Evolutionary conservation across 2,329 filamentous ascomycete species (phyloP), one percentile per base, ranked within the genome.

Genomic region (Phaeosphaeriaceae sp.): DNA sequence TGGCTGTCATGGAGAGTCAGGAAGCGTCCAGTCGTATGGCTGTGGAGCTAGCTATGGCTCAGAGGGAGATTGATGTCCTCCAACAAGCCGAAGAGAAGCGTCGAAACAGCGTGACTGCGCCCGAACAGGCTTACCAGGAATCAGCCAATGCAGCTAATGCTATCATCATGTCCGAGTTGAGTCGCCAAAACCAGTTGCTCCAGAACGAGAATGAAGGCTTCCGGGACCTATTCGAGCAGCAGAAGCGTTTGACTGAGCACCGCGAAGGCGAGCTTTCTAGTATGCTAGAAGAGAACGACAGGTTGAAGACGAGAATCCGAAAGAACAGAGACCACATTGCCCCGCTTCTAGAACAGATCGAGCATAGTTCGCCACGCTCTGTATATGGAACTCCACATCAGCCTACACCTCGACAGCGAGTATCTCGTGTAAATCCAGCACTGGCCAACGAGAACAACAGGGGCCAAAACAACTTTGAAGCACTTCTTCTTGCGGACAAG

Each of bases 11-110:
- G 58, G 90, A 96, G 66, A 92, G 89, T 46, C 86, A 88, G 40
- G 91, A 96, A 61, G 88, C 92, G 23, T 84, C 90, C 8, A 92
- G 95, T 73, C 86, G 92, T 20, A 91, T 93, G 60, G 88, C 87
- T 29, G 92, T 97, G 4, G 93, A 97, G 73, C 89, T 96, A 63
- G 89, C 94, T 58, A 92, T 97, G 84, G 88, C 88, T n/a, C 85
- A 90, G 54, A 83, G 89, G 17, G 92, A 97, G 73, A 88, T 96
- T 16, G 89, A 96, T 54, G 89, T 92, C 11, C 78, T 97, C 21
- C 88, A 92, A 52, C 81, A 83, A 54, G 86, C 86, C 12, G 89
- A 94, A 66, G 83, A 88, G 67, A 83, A 85, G 42, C 83, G 83
- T 42, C 85, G 80, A 37, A 79, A 77, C 17, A 81, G 85, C 50